These are phyloP conservation scores for Suhomyces atakaporum DNA, from an alignment of 1,139 yeast species.

Conservation along the genomic window DNA sequence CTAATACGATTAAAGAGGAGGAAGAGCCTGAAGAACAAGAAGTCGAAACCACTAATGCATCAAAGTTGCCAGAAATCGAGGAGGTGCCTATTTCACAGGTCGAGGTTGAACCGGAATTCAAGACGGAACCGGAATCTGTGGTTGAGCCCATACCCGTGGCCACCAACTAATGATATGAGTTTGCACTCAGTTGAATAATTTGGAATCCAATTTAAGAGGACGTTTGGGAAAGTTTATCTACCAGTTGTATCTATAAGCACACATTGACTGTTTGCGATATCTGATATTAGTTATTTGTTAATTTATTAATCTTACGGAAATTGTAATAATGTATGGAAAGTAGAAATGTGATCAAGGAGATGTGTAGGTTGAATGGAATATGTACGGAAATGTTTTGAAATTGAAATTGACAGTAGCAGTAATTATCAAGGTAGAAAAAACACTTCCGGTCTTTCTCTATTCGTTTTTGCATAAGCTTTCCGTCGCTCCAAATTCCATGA, in stretches of 20 bases:
- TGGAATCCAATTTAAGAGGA: not conserved
- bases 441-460: too few species aligned
- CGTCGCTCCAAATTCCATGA: too few species aligned
- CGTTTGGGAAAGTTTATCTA: not conserved
- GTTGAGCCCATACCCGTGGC: not conserved
- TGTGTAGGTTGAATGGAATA: too few species aligned
- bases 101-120: not conserved
- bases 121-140: not conserved
- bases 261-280: slow-evolving; percentile 8
- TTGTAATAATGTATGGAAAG: not conserved
- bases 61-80: not conserved
- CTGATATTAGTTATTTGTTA: slow-evolving; percentile 5
- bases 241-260: not conserved
- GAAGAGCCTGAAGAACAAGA: slow-evolving; percentile 39
- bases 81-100: not conserved
- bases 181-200: not conserved
- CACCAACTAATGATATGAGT: not conserved
- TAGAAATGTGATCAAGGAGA: not conserved
- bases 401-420: too few species aligned
- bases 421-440: too few species aligned
- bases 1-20: slow-evolving; percentile 44
- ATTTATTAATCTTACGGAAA: slow-evolving; percentile 1
- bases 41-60: slow-evolving; percentile 4
- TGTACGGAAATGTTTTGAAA: too few species aligned
- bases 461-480: too few species aligned